Evolutionary conservation across 1,284 basidiomycete genomes (phyloP).

Genomic region (Leccinum fuscescens): DNA sequence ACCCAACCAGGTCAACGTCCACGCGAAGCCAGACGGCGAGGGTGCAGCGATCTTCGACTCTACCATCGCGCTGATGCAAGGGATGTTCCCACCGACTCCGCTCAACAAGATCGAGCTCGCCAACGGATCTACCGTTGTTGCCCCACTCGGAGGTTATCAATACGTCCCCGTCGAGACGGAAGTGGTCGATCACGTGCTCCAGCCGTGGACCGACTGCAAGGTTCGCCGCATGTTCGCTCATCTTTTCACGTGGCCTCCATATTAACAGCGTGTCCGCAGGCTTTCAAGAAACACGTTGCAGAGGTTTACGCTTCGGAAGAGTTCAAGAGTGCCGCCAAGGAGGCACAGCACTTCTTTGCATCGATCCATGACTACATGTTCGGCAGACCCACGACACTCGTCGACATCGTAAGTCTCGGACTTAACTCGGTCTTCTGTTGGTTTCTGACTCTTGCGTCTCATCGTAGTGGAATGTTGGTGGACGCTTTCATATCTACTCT

Average conservation of each 20-base stretch:
- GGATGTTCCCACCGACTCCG: constrained; percentile 71
- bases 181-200: constrained; percentile 75
- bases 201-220: constrained; percentile 84
- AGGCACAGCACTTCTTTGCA: constrained; percentile 63
- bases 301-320: constrained; percentile 55
- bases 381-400: constrained; percentile 58
- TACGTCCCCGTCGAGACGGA: constrained; percentile 82
- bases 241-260: constrained; percentile 15
- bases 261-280: constrained; percentile 34
- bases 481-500: not conserved
- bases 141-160: constrained; percentile 81
- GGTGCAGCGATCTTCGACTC: constrained; percentile 84
- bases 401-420: constrained; percentile 57
- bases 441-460: constrained; percentile 3
- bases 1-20: constrained; percentile 67
- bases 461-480: constrained; percentile 60
- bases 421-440: not conserved
- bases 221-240: constrained; percentile 38
- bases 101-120: constrained; percentile 71
- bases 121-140: constrained; percentile 72
- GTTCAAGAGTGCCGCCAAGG: constrained; percentile 59
- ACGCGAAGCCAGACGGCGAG: constrained; percentile 80
- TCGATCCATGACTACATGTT: constrained; percentile 66
- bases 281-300: constrained; percentile 64
- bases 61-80: constrained; percentile 72